These are phyloP conservation scores for Ricinus communis DNA, from an alignment of 345 rosid genomes.

Conservation along the genomic window DNA sequence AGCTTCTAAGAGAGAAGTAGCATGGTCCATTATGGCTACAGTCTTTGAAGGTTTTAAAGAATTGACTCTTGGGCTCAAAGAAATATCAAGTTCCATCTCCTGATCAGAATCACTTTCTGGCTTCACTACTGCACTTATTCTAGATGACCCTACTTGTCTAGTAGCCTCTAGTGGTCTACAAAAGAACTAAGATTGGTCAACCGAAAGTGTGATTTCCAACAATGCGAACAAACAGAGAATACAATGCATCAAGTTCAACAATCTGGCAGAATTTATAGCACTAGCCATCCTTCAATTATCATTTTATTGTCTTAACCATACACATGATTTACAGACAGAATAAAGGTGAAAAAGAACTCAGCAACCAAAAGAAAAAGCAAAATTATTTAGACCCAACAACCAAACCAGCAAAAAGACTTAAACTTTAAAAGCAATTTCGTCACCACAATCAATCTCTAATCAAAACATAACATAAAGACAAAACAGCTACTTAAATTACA, in stretches of 20 bases:
- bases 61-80: conserved; percentile 83
- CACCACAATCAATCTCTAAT: background rate
- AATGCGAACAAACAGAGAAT: conserved; percentile 3
- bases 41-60: conserved; percentile 90
- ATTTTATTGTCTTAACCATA: background rate
- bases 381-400: background rate
- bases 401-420: background rate
- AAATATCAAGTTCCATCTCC: conserved; percentile 53
- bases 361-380: background rate
- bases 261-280: background rate
- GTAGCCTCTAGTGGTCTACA: conserved; percentile 39
- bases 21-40: conserved; percentile 86
- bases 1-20: conserved; percentile 84
- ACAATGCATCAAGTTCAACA: background rate
- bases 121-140: conserved; percentile 44
- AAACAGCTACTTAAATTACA: too few relatives aligned
- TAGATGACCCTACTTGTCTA: conserved; percentile 28
- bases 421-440: background rate
- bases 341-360: background rate
- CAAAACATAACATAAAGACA: too few relatives aligned
- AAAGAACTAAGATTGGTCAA: background rate
- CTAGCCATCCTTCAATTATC: background rate
- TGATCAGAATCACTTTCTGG: conserved; percentile 35
- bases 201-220: background rate
- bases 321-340: background rate